phyloP scores from a whole-genome alignment of 768 basidiomycete genomes.

The Boletus insuetus region DNA sequence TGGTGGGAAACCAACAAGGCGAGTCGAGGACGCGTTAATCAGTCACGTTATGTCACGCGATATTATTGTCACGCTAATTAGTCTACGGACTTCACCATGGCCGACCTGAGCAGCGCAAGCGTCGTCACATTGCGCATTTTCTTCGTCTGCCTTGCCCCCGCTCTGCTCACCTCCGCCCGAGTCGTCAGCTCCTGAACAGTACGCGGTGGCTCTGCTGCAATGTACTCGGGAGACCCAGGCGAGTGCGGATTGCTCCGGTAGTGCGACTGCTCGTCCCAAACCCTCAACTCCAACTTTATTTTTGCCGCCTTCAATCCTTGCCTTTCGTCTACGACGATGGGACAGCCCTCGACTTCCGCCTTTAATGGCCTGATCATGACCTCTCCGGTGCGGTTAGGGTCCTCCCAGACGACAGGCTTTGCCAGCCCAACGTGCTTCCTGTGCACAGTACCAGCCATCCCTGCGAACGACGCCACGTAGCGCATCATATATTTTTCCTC shows the following conservation, averaged over 20 bases:
- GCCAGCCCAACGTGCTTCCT: constrained; percentile 16
- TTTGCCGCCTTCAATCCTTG: constrained; percentile 38
- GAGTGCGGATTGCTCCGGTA: constrained; percentile 41
- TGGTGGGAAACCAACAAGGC: constrained; percentile 29
- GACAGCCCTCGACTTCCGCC: constrained; percentile 35
- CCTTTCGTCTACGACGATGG: constrained; percentile 45
- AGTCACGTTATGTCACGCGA: constrained; percentile 27
- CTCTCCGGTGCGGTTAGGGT: constrained; percentile 27
- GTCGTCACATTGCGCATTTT: not conserved
- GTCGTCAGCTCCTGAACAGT: constrained; percentile 22
- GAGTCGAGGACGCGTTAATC: constrained; percentile 18
- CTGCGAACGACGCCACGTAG: constrained; percentile 33
- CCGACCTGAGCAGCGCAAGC: constrained; percentile 18
- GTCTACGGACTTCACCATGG: constrained; percentile 12
- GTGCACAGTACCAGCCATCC: constrained; percentile 25
- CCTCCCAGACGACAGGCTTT: constrained; percentile 28
- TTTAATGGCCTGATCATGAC: constrained; percentile 29
- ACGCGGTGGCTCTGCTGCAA: constrained; percentile 29
- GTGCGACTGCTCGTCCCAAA: constrained; percentile 31
- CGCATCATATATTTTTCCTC: constrained; percentile 8
- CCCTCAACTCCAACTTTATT: constrained; percentile 32
- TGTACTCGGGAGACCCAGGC: constrained; percentile 52
- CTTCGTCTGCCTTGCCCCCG: not conserved
- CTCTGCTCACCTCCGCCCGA: constrained; percentile 3
- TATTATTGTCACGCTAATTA: constrained; percentile 13